phyloP scores from a whole-genome alignment of 2,329 filamentous ascomycete genomes.

The Aureobasidium leucospermi region DNA sequence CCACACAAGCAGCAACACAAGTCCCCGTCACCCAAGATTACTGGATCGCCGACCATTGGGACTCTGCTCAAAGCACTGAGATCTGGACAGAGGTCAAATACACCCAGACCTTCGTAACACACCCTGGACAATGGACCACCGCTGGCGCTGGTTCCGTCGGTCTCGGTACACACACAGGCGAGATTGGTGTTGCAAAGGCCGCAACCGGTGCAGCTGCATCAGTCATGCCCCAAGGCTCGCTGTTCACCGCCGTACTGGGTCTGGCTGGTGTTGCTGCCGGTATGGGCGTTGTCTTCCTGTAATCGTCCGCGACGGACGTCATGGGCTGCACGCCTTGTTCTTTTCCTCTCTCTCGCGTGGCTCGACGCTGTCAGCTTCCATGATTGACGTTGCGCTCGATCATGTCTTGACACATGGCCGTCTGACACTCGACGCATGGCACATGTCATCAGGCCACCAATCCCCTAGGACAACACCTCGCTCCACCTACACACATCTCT shows the following conservation, averaged over 20 bases:
- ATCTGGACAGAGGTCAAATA: conserved; percentile 23
- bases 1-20: not conserved
- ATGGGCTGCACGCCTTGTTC: not conserved
- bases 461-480: too few relatives aligned
- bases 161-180: conserved; percentile 20
- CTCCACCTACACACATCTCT: too few relatives aligned
- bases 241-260: not conserved
- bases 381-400: not conserved
- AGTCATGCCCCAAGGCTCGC: conserved; percentile 1
- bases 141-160: conserved; percentile 23
- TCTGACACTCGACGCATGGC: not conserved
- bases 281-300: conserved; percentile 7
- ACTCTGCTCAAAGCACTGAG: not conserved
- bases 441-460: not conserved
- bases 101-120: conserved; percentile 25
- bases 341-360: not conserved
- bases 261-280: conserved; percentile 3
- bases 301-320: not conserved
- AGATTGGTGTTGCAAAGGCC: conserved; percentile 1
- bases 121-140: conserved; percentile 23
- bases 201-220: not conserved
- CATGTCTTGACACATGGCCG: not conserved
- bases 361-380: not conserved
- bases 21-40: not conserved
- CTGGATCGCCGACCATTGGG: conserved; percentile 13